Evolutionary conservation across 305 asterid species (phyloP).

Genomic region (Ruellia speciosa): DNA sequence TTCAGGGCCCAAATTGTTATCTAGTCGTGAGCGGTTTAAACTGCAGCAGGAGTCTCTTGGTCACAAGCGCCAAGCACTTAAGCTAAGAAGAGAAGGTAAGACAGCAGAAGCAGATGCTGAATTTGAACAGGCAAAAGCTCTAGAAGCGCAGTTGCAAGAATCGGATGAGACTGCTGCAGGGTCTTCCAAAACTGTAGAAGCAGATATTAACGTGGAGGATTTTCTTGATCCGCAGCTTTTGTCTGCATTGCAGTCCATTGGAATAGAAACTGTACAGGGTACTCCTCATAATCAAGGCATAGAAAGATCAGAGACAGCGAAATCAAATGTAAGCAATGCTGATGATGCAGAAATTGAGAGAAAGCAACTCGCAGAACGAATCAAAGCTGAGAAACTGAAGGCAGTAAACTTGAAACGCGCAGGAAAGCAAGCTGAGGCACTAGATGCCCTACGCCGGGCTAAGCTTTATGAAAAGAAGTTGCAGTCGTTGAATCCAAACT

Average conservation of each 20-base stretch:
- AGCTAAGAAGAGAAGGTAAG: conserved; percentile 90
- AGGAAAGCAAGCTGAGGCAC: conserved; percentile 87
- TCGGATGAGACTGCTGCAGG: conserved; percentile 29
- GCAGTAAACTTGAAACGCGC: conserved; percentile 76
- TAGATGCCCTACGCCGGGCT: conserved; percentile 71
- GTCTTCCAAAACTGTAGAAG: conserved; percentile 33
- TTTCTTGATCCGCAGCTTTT: conserved; percentile 92
- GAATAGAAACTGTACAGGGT: conserved; percentile 35
- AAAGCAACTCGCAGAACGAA: conserved; percentile 47
- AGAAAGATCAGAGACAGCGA: conserved; percentile 31
- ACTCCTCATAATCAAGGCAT: conserved; percentile 22
- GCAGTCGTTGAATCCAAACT: conserved; percentile 39
- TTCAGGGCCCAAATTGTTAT: conserved; percentile 52
- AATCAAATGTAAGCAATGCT: conserved; percentile 20
- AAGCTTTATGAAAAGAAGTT: conserved; percentile 78
- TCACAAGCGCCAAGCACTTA: conserved; percentile 85
- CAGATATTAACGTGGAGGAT: conserved; percentile 65
- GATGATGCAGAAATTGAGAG: conserved; percentile 39
- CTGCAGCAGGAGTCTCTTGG: conserved; percentile 85
- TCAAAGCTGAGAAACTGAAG: conserved; percentile 72
- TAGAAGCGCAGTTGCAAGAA: conserved; percentile 73
- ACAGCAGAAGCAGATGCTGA: conserved; percentile 91
- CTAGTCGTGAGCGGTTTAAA: conserved; percentile 79
- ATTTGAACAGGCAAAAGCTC: conserved; percentile 70
- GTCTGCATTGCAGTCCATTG: conserved; percentile 79